A percentile compares a stretch with the other conserved stretches of the same genome.
phyloP scores from a whole-genome alignment of 306 rosid species.

The Luffa acutangula region DNA sequence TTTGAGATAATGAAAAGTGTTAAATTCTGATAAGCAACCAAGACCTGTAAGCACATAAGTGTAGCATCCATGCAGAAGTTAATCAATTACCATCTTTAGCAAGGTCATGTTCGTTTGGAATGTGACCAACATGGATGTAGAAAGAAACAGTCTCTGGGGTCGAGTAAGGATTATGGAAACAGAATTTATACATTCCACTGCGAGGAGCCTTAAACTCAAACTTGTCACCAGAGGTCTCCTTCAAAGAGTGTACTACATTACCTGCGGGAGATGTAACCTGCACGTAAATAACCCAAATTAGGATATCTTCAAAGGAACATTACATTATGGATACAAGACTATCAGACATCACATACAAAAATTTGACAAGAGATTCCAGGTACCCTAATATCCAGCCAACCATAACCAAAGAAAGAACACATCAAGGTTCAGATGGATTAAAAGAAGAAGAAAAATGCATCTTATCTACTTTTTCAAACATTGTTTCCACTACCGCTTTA shows the following conservation, averaged over 20 bases:
- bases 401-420: not conserved
- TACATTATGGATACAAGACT: not conserved
- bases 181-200: slow-evolving; percentile 89
- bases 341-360: not conserved
- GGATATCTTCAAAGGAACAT: slow-evolving; percentile 8
- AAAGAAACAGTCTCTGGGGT: slow-evolving; percentile 98
- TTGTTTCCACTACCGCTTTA: not conserved
- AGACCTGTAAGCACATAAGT: not conserved
- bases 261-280: slow-evolving; percentile 86
- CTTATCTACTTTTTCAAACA: not conserved
- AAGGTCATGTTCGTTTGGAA: slow-evolving; percentile 81
- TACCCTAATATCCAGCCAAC: not conserved
- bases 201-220: slow-evolving; percentile 79
- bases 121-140: slow-evolving; percentile 93
- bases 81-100: slow-evolving; percentile 79
- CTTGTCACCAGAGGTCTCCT: slow-evolving; percentile 93
- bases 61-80: slow-evolving; percentile 8
- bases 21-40: not conserved
- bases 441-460: not conserved
- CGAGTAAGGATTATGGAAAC: slow-evolving; percentile 89
- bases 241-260: slow-evolving; percentile 44
- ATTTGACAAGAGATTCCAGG: not conserved
- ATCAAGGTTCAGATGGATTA: not conserved
- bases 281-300: slow-evolving; percentile 15
- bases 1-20: not conserved